A percentile compares a stretch with the other conserved stretches of the same genome.
These are phyloP conservation scores for Wickerhamomyces ciferrii DNA, from an alignment of 805 yeast genomes.

Conservation along the genomic window DNA sequence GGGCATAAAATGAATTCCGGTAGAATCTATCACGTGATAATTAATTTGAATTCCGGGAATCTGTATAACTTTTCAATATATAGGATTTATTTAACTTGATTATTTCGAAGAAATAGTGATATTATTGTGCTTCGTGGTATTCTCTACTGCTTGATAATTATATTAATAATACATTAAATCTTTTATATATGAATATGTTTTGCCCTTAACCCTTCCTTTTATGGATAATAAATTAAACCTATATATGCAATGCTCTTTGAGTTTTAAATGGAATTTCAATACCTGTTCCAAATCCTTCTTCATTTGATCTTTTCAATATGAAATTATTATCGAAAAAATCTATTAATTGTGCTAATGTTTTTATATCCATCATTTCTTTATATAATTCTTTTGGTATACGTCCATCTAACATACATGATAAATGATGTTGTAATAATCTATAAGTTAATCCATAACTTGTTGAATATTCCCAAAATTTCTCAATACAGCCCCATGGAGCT, in stretches of 20 bases:
- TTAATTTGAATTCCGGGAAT: no score
- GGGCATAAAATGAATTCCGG: no score
- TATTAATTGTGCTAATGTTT: slow-evolving; percentile 54
- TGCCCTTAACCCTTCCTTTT: no score
- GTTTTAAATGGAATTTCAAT: slow-evolving; percentile 38
- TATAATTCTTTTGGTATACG: slow-evolving; percentile 40
- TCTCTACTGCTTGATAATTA: no score
- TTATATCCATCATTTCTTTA: slow-evolving; percentile 59
- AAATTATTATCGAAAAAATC: slow-evolving; percentile 82
- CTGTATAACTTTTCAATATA: no score
- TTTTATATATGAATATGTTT: no score
- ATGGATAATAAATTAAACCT: neutral
- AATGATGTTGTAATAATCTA: slow-evolving; percentile 80
- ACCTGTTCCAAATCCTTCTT: slow-evolving; percentile 59
- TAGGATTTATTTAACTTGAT: no score
- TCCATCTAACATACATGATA: slow-evolving; percentile 78
- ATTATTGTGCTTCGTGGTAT: no score
- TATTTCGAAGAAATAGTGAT: no score
- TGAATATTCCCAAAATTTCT: slow-evolving; percentile 73
- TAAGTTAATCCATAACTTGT: slow-evolving; percentile 82
- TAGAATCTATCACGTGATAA: no score
- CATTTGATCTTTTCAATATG: slow-evolving; percentile 59
- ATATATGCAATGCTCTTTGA: slow-evolving; percentile 24
- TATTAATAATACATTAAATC: no score
- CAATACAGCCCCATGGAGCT: slow-evolving; percentile 92